A percentile compares a stretch with the other conserved stretches of the same genome.
Conservation (phyloP, 2,329 filamentous ascomycete species). For the Pyricularia sp. region DNA sequence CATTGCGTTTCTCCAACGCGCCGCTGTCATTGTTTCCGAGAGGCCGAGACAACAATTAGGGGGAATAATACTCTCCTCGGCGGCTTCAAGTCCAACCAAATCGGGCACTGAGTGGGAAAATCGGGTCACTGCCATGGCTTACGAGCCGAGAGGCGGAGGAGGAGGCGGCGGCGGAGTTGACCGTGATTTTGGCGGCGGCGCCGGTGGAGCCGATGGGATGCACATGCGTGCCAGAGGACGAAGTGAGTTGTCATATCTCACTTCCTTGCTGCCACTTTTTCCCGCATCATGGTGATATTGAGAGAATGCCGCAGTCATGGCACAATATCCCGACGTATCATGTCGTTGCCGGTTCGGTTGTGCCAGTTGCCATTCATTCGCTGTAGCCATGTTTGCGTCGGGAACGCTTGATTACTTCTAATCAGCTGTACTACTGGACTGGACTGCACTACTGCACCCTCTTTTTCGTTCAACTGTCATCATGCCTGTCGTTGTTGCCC, state of each 20-base stretch:
- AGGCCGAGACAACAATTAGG: background rate
- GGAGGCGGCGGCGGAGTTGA: constrained; percentile 6
- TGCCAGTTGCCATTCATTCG: background rate
- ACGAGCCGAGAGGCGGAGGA: constrained; percentile 13
- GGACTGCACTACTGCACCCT: background rate
- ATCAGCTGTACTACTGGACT: background rate
- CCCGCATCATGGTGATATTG: background rate
- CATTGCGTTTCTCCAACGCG: background rate
- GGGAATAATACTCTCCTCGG: too few species aligned
- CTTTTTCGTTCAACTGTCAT: background rate
- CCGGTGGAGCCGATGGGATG: constrained; percentile 1
- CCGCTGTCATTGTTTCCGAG: background rate
- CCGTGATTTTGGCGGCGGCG: constrained; percentile 6
- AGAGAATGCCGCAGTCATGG: background rate
- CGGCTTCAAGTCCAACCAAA: background rate
- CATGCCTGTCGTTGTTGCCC: background rate
- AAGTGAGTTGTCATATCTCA: constrained; percentile 10
- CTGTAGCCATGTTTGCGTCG: background rate
- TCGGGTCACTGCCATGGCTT: constrained; percentile 10
- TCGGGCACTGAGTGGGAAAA: background rate
- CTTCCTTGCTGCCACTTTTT: constrained; percentile 4
- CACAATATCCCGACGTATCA: background rate
- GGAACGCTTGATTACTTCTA: background rate
- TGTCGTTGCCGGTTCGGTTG: background rate
- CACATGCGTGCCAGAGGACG: constrained; percentile 11